phyloP scores from a whole-genome alignment of 2,329 filamentous ascomycete species.

The Cryphonectria japonica region DNA sequence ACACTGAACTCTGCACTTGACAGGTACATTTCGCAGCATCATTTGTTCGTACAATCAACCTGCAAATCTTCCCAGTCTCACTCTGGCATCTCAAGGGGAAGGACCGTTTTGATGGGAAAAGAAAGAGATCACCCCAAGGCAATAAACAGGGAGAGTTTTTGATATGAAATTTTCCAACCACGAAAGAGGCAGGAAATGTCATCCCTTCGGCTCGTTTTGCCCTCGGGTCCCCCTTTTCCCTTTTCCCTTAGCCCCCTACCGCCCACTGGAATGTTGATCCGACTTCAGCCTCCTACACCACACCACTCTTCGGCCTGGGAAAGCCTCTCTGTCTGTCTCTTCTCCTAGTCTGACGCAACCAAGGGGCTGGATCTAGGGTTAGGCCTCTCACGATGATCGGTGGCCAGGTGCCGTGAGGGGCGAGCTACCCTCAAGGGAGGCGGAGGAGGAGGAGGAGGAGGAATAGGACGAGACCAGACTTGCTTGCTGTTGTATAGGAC shows the following conservation, averaged over 20 bases:
- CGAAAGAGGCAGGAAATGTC: background rate
- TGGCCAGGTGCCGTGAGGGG: background rate
- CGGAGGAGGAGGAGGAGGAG: background rate
- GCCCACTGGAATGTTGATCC: conserved; percentile 30
- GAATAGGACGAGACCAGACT: background rate
- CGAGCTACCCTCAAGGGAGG: conserved; percentile 21
- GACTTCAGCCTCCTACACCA: conserved; percentile 20
- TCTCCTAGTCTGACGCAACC: conserved; percentile 11
- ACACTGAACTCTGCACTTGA: background rate
- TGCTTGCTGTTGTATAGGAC: conserved; percentile 10
- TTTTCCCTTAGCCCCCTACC: conserved; percentile 10
- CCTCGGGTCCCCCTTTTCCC: background rate
- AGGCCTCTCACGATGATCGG: conserved; percentile 5
- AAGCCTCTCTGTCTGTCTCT: background rate
- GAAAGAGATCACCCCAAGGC: background rate
- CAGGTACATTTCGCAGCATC: no score
- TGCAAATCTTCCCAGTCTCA: background rate
- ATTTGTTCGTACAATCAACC: background rate
- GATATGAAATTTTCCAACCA: background rate
- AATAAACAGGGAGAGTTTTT: conserved; percentile 12
- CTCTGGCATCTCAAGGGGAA: no score
- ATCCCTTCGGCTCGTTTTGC: conserved; percentile 18
- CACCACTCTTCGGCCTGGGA: background rate
- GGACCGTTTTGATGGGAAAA: background rate
- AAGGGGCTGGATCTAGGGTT: conserved; percentile 25